A percentile compares a stretch with the other conserved stretches of the same genome.
These are phyloP conservation scores for Trypanosoma melophagium DNA, from an alignment of 208 protist species.

Conservation along the genomic window DNA sequence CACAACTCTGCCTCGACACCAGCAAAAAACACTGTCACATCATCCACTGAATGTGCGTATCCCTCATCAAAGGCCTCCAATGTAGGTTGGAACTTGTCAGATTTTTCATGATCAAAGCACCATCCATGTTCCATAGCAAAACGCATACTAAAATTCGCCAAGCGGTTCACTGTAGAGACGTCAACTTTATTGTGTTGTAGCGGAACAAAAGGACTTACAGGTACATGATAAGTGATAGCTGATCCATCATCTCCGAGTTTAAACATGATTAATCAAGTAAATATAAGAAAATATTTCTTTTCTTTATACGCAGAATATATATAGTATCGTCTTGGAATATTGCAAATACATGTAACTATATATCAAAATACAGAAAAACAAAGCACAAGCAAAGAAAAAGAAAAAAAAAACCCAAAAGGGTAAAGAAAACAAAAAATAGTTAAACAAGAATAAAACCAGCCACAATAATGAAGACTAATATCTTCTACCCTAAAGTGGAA, in stretches of 20 bases:
- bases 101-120: slow-evolving; percentile 18
- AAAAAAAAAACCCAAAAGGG: not conserved
- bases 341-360: not conserved
- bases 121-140: slow-evolving; percentile 68
- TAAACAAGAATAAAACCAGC: not conserved
- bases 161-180: slow-evolving; percentile 44
- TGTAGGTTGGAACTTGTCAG: not conserved
- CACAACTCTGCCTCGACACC: slow-evolving; percentile 48
- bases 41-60: slow-evolving; percentile 19
- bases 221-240: slow-evolving; percentile 49
- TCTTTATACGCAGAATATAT: not conserved
- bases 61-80: slow-evolving; percentile 25
- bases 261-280: slow-evolving; percentile 29
- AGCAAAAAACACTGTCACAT: slow-evolving; percentile 62
- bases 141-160: slow-evolving; percentile 53
- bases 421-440: slow-evolving; percentile 8
- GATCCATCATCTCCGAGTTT: slow-evolving; percentile 39
- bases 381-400: not conserved
- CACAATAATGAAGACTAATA: not conserved
- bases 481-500: no score
- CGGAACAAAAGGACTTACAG: slow-evolving; percentile 55
- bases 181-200: slow-evolving; percentile 63
- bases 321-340: not conserved
- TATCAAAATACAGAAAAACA: not conserved
- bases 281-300: slow-evolving; percentile 1